phyloP scores from a whole-genome alignment of 2,329 filamentous ascomycete genomes.

The Shiraia sp. region DNA sequence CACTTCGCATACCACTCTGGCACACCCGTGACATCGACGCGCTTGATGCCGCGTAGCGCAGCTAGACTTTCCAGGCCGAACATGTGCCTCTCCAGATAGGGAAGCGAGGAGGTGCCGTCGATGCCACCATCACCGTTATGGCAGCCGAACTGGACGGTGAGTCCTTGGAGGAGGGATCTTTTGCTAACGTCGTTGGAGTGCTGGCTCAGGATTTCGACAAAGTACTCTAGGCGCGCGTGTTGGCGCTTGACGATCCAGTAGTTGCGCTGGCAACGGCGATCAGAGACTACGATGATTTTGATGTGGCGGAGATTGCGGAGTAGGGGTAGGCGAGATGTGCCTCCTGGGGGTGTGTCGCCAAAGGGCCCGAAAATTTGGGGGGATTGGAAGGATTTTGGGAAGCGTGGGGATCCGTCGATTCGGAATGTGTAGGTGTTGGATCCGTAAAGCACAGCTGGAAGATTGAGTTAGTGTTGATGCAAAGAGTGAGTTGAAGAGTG shows the following conservation, averaged over 20 bases:
- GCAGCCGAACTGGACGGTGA: conserved; percentile 4
- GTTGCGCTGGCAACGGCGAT: no score
- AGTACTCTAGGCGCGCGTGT: conserved; percentile 21
- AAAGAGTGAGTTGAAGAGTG: not conserved
- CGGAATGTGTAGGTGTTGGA: conserved; percentile 23
- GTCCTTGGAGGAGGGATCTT: conserved; percentile 17
- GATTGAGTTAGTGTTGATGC: not conserved
- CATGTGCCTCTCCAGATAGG: conserved; percentile 12
- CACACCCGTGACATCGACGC: conserved; percentile 17
- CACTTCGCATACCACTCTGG: conserved; percentile 25
- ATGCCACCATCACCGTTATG: not conserved
- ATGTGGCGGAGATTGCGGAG: conserved; percentile 24
- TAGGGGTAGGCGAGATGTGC: conserved; percentile 9
- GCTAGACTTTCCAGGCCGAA: conserved; percentile 23
- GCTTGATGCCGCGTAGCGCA: conserved; percentile 17
- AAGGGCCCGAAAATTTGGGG: conserved; percentile 23
- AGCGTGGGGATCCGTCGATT: conserved; percentile 8
- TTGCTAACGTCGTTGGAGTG: conserved; percentile 19
- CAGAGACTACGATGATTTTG: conserved; percentile 7
- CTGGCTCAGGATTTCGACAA: conserved; percentile 23
- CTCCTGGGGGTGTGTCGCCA: conserved; percentile 8
- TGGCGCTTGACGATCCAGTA: conserved; percentile 19
- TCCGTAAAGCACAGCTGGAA: conserved; percentile 22
- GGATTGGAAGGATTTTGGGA: conserved; percentile 13
- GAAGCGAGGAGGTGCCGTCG: not conserved